Evolutionary conservation across 1,139 yeast species (phyloP).

Genomic region (Candida sp.): DNA sequence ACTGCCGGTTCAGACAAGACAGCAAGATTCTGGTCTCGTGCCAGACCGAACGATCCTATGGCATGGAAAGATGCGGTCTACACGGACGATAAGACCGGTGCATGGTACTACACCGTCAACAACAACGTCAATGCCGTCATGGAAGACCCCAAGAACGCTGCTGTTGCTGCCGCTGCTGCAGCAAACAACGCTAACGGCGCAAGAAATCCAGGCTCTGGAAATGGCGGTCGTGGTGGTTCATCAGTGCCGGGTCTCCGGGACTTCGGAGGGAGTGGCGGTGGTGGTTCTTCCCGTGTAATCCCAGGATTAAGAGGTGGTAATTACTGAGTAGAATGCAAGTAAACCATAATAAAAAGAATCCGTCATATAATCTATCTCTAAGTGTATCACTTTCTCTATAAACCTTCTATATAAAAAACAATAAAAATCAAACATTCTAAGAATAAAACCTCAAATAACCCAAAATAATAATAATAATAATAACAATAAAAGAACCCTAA

Average conservation of each 20-base stretch:
- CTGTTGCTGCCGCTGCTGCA: not conserved
- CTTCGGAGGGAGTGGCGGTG: not conserved
- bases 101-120: constrained; percentile 75
- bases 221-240: not conserved
- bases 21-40: constrained; percentile 95
- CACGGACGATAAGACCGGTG: constrained; percentile 70
- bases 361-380: not conserved
- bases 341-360: not conserved
- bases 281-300: constrained; percentile 1
- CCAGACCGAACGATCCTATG: constrained; percentile 87
- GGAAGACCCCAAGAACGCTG: constrained; percentile 28
- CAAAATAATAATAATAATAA: not conserved
- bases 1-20: constrained; percentile 95
- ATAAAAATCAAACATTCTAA: not conserved
- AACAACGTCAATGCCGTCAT: constrained; percentile 65
- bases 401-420: not conserved
- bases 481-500: constrained; percentile 1
- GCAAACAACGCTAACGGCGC: not conserved
- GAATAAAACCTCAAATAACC: not conserved
- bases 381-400: constrained; percentile 4
- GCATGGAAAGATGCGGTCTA: constrained; percentile 81
- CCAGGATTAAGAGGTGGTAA: constrained; percentile 10
- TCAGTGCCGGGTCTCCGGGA: not conserved
- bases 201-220: not conserved
- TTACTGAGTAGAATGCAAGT: not conserved